Evolutionary conservation across 345 rosid genomes (phyloP).

Genomic region (Citrus cavaleriei): DNA sequence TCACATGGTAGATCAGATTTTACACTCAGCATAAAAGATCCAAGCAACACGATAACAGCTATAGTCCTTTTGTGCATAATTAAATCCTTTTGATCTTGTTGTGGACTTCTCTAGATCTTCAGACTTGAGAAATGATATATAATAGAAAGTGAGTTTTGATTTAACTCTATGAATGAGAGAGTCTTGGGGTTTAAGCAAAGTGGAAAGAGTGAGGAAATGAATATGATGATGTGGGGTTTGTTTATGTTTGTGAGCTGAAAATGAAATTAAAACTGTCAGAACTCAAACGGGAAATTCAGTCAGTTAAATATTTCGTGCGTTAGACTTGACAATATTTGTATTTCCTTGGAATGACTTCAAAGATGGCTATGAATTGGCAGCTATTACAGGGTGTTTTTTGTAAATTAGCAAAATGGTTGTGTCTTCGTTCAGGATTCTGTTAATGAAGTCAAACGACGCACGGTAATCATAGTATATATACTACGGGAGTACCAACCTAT

Average conservation of each 20-base stretch:
- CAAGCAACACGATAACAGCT: slow-evolving; percentile 7
- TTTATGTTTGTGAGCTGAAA: slow-evolving; percentile 11
- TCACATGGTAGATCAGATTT: slow-evolving; percentile 12
- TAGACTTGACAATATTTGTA: background rate
- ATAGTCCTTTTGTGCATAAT: background rate
- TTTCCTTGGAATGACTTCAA: background rate
- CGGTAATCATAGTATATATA: background rate
- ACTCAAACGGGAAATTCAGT: background rate
- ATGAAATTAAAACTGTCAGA: slow-evolving; percentile 3
- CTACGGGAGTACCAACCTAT: no score
- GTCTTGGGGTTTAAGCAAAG: slow-evolving; percentile 21
- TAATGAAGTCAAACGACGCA: slow-evolving; percentile 2
- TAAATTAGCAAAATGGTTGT: background rate
- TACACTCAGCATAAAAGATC: slow-evolving; percentile 1
- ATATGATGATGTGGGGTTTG: background rate
- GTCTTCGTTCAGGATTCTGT: background rate
- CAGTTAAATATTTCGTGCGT: background rate
- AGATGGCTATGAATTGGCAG: background rate
- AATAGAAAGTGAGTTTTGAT: background rate
- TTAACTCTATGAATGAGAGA: background rate
- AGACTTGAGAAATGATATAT: no score
- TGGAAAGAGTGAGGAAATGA: background rate
- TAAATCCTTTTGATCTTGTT: background rate
- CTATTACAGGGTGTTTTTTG: background rate
- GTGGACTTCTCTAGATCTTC: background rate